These are phyloP conservation scores for Talaromyces stipitatus DNA, from an alignment of 495 filamentous ascomycete species.

Conservation along the genomic window DNA sequence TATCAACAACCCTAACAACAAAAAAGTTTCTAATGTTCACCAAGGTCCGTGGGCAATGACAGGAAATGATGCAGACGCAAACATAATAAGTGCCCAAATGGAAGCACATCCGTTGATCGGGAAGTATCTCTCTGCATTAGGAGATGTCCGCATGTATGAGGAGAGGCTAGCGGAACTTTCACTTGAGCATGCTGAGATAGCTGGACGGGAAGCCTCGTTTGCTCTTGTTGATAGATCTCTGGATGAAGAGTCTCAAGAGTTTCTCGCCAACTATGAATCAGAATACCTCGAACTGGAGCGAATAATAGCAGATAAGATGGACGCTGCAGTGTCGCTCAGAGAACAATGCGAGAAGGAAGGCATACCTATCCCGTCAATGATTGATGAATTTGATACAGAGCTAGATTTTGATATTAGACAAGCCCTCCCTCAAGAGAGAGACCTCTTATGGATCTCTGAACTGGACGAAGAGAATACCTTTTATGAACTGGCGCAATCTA, in stretches of 20 bases:
- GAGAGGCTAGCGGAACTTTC: constrained; percentile 21
- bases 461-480: constrained; percentile 11
- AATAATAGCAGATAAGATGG: not conserved
- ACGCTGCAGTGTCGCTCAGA: constrained; percentile 3
- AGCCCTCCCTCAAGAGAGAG: not conserved
- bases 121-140: constrained; percentile 20
- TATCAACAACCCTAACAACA: not conserved
- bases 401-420: not conserved
- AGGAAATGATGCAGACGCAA: not conserved
- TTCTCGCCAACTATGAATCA: constrained; percentile 16
- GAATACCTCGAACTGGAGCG: constrained; percentile 13
- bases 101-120: constrained; percentile 1
- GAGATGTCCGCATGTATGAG: constrained; percentile 18
- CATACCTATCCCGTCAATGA: not conserved
- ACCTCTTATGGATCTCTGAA: constrained; percentile 11
- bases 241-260: constrained; percentile 16
- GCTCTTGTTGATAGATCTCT: constrained; percentile 11
- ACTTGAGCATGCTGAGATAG: constrained; percentile 12
- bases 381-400: constrained; percentile 8
- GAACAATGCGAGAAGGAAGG: constrained; percentile 11
- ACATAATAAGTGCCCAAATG: not conserved
- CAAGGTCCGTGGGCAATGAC: not conserved
- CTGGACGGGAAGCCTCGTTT: constrained; percentile 13
- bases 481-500: constrained; percentile 7
- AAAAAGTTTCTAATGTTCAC: too few species aligned